phyloP scores from a whole-genome alignment of 768 basidiomycete species.

The Daedaleopsis nitida region DNA sequence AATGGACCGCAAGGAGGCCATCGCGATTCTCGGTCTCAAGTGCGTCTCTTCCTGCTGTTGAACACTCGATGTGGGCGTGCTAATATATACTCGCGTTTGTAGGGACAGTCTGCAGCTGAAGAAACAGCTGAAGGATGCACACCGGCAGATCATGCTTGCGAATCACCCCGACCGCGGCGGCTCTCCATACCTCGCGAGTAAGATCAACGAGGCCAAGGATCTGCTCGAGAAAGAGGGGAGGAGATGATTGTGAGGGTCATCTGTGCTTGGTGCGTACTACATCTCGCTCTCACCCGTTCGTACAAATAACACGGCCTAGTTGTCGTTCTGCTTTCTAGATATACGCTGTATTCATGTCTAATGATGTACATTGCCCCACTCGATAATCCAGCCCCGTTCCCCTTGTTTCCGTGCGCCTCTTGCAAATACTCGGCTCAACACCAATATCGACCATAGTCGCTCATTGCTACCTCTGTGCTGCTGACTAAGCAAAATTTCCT shows the following conservation, averaged over 20 bases:
- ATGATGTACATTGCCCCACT: conserved; percentile 22
- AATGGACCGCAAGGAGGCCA: conserved; percentile 96
- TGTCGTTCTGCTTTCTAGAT: conserved; percentile 10
- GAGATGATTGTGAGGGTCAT: conserved; percentile 32
- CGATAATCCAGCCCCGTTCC: conserved; percentile 20
- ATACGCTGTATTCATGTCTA: conserved; percentile 21
- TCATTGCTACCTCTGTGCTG: conserved; percentile 2
- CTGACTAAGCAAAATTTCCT: conserved; percentile 30
- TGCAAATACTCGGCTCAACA: background rate
- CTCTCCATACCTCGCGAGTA: conserved; percentile 96
- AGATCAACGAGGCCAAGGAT: conserved; percentile 99
- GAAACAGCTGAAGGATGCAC: conserved; percentile 88
- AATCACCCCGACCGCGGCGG: conserved; percentile 99
- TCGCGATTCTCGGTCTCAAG: conserved; percentile 91
- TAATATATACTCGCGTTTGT: background rate
- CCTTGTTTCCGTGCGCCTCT: background rate
- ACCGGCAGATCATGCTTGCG: conserved; percentile 95
- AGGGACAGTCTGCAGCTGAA: conserved; percentile 84
- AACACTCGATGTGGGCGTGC: background rate
- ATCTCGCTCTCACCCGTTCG: background rate
- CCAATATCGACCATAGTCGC: background rate
- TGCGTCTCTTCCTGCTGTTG: conserved; percentile 41
- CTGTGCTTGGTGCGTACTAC: conserved; percentile 7
- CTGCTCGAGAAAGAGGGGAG: conserved; percentile 78
- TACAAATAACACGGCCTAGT: background rate